Evolutionary conservation across 106 monocot species (phyloP).

Genomic region (Vanilla planifolia): DNA sequence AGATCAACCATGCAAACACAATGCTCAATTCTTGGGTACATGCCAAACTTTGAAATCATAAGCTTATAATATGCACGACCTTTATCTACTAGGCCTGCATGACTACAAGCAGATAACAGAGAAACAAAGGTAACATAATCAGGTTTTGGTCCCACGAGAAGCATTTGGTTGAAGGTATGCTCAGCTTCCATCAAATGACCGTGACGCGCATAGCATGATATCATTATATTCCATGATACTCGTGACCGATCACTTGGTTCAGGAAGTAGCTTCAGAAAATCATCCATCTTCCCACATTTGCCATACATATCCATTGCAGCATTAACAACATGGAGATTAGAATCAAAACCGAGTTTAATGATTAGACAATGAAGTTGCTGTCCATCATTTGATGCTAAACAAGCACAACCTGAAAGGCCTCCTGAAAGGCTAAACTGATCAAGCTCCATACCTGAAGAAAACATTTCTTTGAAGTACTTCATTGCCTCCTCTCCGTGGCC

Average conservation of each 20-base stretch:
- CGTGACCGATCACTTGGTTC: conserved; percentile 18
- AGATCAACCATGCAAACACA: conserved; percentile 90
- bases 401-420: conserved; percentile 49
- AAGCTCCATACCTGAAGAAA: conserved; percentile 17
- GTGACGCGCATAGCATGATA: conserved; percentile 69
- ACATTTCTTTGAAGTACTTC: conserved; percentile 53
- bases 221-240: conserved; percentile 73
- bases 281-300: conserved; percentile 74
- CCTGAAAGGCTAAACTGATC: conserved; percentile 64
- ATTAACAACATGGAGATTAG: conserved; percentile 46
- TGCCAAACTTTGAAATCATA: conserved; percentile 50
- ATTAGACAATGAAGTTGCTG: conserved; percentile 66
- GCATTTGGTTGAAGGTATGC: conserved; percentile 57
- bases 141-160: conserved; percentile 46
- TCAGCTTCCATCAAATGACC: conserved; percentile 53
- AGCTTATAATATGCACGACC: conserved; percentile 50
- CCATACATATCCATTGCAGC: conserved; percentile 93
- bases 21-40: conserved; percentile 60
- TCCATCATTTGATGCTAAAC: conserved; percentile 74
- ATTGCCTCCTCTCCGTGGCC: conserved; percentile 70
- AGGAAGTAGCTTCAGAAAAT: conserved; percentile 54
- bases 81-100: conserved; percentile 67
- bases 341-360: conserved; percentile 50
- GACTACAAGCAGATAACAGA: conserved; percentile 71
- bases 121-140: conserved; percentile 85